These are phyloP conservation scores for Myrica gale DNA, from an alignment of 306 rosid species.

Conservation along the genomic window DNA sequence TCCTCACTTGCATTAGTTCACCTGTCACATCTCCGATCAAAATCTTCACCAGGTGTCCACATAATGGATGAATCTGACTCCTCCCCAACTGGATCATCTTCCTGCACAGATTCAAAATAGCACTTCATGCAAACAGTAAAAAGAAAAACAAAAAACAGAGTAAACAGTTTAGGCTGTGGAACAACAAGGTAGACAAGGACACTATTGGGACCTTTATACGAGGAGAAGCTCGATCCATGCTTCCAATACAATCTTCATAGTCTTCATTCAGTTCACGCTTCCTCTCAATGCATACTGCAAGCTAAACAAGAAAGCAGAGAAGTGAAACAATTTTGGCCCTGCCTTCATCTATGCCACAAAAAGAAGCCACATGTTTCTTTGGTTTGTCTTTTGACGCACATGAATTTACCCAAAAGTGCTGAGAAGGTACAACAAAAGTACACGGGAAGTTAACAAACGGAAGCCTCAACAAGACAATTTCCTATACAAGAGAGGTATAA, in stretches of 20 bases:
- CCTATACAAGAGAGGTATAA: background rate
- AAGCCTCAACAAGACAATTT: background rate
- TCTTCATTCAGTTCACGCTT: conserved; percentile 68
- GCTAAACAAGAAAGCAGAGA: conserved; percentile 50
- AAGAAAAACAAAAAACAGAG: background rate
- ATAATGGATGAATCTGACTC: conserved; percentile 43
- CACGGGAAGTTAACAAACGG: background rate
- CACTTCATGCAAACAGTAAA: conserved; percentile 29
- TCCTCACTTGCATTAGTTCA: conserved; percentile 96
- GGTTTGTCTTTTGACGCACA: background rate
- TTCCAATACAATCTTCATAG: conserved; percentile 87
- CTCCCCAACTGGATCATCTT: conserved; percentile 49
- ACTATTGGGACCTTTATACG: conserved; percentile 46
- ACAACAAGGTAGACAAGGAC: conserved; percentile 22
- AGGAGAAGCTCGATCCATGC: conserved; percentile 60
- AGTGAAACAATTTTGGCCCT: conserved; percentile 20
- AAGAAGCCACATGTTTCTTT: background rate
- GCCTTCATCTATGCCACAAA: conserved; percentile 12
- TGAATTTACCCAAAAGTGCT: background rate
- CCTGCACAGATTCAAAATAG: conserved; percentile 52
- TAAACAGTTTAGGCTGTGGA: conserved; percentile 1
- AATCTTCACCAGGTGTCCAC: conserved; percentile 49
- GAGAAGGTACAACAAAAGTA: background rate
- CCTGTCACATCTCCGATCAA: conserved; percentile 89
- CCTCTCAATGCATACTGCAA: conserved; percentile 86